Base-by-base conservation (phyloP, 805 yeast genomes). In the Hanseniaspora mollemarum region DNA sequence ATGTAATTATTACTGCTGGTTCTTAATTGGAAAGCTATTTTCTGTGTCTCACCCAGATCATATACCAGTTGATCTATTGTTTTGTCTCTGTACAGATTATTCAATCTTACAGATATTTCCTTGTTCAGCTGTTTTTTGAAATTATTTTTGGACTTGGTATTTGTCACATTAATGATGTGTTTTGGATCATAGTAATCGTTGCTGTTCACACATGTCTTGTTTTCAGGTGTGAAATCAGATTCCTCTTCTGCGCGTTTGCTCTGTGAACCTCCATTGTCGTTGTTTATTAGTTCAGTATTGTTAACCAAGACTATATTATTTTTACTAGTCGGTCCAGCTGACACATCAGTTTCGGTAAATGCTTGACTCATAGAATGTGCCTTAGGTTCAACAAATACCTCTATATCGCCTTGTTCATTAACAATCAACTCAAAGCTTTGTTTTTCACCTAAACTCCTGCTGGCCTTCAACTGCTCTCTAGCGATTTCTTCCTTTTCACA, bases 1-100 rank as follows among this genome's bases (percentile, higher is more conserved):
- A 63, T 46, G 21, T 64, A 54, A 0, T 67, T 67, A n/a, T 62
- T 44, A 16, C 39, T 37, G 45, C 62, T 66, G 25, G 56, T 51
- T 26, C 68, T 58, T 50, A 61, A 59, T 19, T 41, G 21, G 15
- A 54, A 46, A 1, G 58, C 56, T 8, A 54, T 53, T 9, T 51
- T 42, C 29, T 64, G 67, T 1, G 61, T 55, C 5, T 54, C 49
- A 2, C 53, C 54, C 35, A 64, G 48, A 33, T 61, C 61, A 10
- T 49, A 45, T 18, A 59, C 33, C 8, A 61, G 56, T 41, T 59
- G 12, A 58, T 57, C 52, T 38, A 36, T 45, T 31, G 9, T 56
- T 54, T 21, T 51, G 29, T 36, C 52, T 37, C 44, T 22, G 33
- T 50, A 18, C 32, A 55, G 28, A 53, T 15, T 19, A 5, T 35